Conservation (phyloP, 192 early-diverging fungal genomes). For the Backusella tarrabulga region DNA sequence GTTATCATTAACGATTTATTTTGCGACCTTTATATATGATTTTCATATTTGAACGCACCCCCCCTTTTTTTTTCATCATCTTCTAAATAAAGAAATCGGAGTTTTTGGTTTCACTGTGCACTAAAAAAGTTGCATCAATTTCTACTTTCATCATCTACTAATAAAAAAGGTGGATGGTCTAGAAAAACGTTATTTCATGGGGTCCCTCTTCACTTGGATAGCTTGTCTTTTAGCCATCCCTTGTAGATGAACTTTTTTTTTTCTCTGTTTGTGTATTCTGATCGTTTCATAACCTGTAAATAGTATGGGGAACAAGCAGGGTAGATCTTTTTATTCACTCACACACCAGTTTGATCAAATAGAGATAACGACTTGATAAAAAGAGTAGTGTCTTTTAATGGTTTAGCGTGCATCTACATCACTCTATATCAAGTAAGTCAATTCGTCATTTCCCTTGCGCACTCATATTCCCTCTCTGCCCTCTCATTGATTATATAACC, state of each 20-base stretch:
- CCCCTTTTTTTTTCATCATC: background rate
- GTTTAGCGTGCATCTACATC: background rate
- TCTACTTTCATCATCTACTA: background rate
- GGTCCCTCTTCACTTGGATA: background rate
- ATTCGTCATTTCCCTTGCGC: background rate
- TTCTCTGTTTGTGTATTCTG: no score
- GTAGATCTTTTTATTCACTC: background rate
- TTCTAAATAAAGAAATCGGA: background rate
- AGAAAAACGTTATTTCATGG: constrained; percentile 1
- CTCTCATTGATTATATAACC: background rate
- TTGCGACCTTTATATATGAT: background rate
- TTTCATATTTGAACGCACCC: background rate
- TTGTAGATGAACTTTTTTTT: background rate
- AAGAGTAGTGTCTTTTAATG: background rate
- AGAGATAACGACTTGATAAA: constrained; percentile 11
- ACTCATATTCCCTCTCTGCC: background rate
- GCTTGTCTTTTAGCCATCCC: background rate
- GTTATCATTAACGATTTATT: background rate
- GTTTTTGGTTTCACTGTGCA: background rate
- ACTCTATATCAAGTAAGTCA: constrained; percentile 3
- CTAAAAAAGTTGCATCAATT: background rate
- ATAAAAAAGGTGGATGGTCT: background rate
- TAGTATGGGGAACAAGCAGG: background rate
- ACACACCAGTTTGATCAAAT: constrained; percentile 1
- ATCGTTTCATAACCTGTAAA: background rate